Evolutionary conservation across 495 filamentous ascomycete genomes (phyloP).

Genomic region (Tetracladium marchalianum): DNA sequence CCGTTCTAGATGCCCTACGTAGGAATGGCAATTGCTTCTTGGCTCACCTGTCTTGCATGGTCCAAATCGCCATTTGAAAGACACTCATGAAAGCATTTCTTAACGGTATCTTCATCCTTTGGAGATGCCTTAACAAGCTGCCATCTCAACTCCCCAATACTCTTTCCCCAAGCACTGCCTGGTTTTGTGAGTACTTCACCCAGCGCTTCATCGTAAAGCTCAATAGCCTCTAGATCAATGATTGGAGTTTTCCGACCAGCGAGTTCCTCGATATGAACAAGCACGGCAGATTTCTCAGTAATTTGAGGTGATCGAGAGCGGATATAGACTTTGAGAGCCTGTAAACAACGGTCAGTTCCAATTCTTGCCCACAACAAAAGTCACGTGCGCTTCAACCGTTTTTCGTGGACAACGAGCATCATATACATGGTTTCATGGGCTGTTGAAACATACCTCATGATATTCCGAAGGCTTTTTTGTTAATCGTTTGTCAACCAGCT

Average conservation of each 20-base stretch:
- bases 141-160: conserved; percentile 38
- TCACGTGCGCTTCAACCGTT: background rate
- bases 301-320: conserved; percentile 5
- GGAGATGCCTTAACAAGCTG: conserved; percentile 41
- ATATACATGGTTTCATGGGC: background rate
- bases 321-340: conserved; percentile 20
- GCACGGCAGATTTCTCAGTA: conserved; percentile 37
- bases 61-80: conserved; percentile 41
- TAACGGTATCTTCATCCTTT: conserved; percentile 36
- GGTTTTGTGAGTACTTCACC: conserved; percentile 4
- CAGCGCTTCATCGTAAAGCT: conserved; percentile 17
- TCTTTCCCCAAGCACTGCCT: conserved; percentile 16
- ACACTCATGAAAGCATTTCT: conserved; percentile 39
- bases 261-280: conserved; percentile 23
- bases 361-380: background rate
- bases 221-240: conserved; percentile 11
- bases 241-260: conserved; percentile 17
- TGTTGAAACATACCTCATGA: conserved; percentile 13
- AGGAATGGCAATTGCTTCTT: too few relatives aligned
- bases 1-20: too few relatives aligned
- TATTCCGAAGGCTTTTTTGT: conserved; percentile 42
- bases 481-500: conserved; percentile 47
- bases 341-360: background rate
- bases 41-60: conserved; percentile 36
- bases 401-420: background rate